Conservation (phyloP, 2,329 filamentous ascomycete species). For the Sporothrix globosa region DNA sequence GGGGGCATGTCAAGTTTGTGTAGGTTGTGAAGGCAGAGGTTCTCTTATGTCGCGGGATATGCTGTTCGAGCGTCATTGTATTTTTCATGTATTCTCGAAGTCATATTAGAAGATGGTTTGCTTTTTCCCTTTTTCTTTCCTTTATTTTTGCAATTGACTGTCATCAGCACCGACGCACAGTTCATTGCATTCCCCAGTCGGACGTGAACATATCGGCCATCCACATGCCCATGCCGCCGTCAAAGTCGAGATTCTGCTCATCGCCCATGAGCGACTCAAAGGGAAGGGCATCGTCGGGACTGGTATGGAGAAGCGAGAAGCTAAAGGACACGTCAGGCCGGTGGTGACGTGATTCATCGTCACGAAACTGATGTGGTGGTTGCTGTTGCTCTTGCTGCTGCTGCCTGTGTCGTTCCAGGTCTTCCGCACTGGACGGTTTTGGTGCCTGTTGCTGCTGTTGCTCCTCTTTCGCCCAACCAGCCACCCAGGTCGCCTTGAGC, state of each 20-base stretch:
- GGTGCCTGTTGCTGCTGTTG: not conserved
- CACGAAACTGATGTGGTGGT: not conserved
- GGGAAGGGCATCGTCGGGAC: not conserved
- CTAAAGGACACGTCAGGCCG: not conserved
- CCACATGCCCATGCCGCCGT: conserved; percentile 2
- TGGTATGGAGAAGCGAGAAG: not conserved
- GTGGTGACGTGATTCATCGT: not conserved
- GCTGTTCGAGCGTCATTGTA: not conserved
- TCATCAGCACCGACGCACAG: no score
- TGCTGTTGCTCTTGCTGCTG: not conserved
- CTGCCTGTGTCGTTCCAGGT: not conserved
- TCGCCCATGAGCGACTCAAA: not conserved
- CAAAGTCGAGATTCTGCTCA: not conserved
- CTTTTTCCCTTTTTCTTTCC: no score
- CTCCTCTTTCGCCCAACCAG: conserved; percentile 19
- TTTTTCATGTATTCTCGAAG: not conserved
- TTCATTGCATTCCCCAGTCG: conserved; percentile 14
- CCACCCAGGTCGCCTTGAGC: conserved; percentile 16
- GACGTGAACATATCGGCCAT: conserved; percentile 23
- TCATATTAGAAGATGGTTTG: not conserved
- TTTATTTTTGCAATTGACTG: not conserved
- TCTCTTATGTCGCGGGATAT: not conserved
- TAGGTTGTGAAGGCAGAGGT: not conserved
- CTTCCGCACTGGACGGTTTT: not conserved
- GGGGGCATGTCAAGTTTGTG: conserved; percentile 37